phyloP scores from a whole-genome alignment of 2,329 filamentous ascomycete species.

The Dichotomopilus funicola region DNA sequence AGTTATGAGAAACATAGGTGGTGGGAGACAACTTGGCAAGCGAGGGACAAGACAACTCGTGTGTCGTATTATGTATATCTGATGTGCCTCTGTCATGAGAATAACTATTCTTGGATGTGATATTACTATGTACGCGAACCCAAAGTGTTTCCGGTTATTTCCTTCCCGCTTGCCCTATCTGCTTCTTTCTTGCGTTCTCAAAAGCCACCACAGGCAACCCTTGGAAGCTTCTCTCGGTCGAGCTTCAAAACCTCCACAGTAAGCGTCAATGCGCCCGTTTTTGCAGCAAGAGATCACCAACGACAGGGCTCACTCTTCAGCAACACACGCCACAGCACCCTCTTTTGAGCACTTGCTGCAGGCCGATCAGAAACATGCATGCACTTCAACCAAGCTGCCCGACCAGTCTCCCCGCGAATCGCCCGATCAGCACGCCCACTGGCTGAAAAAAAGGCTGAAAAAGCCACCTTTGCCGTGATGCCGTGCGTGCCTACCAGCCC shows the following conservation, averaged over 20 bases:
- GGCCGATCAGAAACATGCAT: constrained; percentile 12
- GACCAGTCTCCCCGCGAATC: constrained; percentile 13
- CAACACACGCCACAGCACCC: background rate
- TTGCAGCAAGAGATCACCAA: background rate
- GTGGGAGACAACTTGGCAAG: too few relatives aligned
- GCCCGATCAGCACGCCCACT: constrained; percentile 13
- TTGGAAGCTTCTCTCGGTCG: too few relatives aligned
- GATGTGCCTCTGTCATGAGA: too few relatives aligned
- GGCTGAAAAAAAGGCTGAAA: background rate
- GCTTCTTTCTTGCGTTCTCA: background rate
- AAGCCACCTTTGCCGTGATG: too few relatives aligned
- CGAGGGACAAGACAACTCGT: background rate
- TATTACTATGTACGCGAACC: too few relatives aligned
- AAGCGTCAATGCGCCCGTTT: background rate
- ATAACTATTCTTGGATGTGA: too few relatives aligned
- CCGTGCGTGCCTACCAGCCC: too few relatives aligned
- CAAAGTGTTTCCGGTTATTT: background rate
- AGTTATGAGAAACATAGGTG: background rate
- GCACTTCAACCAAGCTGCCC: background rate
- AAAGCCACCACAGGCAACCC: background rate
- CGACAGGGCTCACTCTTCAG: too few relatives aligned
- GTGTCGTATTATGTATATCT: too few relatives aligned
- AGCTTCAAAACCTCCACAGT: too few relatives aligned
- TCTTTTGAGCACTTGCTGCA: background rate
- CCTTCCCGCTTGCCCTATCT: background rate